Conservation (phyloP, 371 early-diverging fungal species). For the Mortierella polycephala region DNA sequence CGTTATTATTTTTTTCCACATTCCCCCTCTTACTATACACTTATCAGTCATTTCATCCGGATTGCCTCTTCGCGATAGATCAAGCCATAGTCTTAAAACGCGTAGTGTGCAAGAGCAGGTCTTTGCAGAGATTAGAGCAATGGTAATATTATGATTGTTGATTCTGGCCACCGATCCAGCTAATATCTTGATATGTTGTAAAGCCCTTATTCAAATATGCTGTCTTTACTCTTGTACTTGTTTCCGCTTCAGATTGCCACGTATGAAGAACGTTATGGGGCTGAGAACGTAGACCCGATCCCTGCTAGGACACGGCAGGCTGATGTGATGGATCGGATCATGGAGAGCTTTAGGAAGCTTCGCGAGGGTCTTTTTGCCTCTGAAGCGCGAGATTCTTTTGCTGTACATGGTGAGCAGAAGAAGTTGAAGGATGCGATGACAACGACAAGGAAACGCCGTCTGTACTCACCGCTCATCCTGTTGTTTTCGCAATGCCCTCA, state of each 20-base stretch:
- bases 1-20: not conserved
- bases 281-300: constrained; percentile 29
- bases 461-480: not conserved
- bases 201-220: too few species aligned
- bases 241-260: constrained; percentile 8
- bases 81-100: constrained; percentile 49
- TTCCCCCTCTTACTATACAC: too few species aligned
- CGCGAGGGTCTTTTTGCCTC: constrained; percentile 51
- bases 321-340: constrained; percentile 36
- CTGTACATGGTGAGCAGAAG: constrained; percentile 24
- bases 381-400: constrained; percentile 33
- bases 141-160: constrained; percentile 21
- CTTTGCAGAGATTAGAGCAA: constrained; percentile 48
- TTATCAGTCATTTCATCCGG: not conserved
- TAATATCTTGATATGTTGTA: too few species aligned
- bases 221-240: too few species aligned
- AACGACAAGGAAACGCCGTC: not conserved
- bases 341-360: constrained; percentile 47
- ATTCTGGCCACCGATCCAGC: too few species aligned
- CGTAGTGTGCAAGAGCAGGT: constrained; percentile 48
- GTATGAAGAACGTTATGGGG: constrained; percentile 31
- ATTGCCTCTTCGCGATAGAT: constrained; percentile 11
- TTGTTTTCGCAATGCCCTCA: not conserved
- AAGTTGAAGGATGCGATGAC: not conserved
- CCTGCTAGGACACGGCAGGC: constrained; percentile 26